phyloP scores from a whole-genome alignment of 176 grass and related monocot genomes.

The Thalia dealbata region DNA sequence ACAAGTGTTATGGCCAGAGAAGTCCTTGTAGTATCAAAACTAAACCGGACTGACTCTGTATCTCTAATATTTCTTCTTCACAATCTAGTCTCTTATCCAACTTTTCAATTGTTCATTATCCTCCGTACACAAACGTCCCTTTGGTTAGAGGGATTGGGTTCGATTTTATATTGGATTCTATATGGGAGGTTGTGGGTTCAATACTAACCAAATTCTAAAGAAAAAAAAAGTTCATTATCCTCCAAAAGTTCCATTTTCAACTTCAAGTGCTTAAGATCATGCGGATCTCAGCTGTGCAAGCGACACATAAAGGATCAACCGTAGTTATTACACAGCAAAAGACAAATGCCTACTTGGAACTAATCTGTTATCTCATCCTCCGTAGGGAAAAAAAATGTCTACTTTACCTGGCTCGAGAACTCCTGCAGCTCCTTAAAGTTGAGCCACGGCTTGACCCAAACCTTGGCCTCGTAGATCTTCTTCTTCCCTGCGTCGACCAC shows the following conservation, averaged over 20 bases:
- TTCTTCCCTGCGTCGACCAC: slow-evolving; percentile 58
- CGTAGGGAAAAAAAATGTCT: neutral
- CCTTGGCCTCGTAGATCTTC: slow-evolving; percentile 84
- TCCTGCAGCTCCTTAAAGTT: slow-evolving; percentile 89
- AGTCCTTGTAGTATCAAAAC: neutral
- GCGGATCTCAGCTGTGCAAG: neutral
- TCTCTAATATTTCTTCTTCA: neutral
- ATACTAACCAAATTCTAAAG: no score
- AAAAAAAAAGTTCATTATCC: no score
- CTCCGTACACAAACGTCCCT: no score
- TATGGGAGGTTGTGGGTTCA: no score
- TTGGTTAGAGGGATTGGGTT: no score
- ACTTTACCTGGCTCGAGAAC: slow-evolving; percentile 44
- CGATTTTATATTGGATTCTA: no score
- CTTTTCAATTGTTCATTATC: neutral
- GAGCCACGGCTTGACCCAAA: slow-evolving; percentile 91
- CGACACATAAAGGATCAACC: neutral
- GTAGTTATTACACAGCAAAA: neutral
- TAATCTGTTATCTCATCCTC: neutral
- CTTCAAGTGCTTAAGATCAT: no score
- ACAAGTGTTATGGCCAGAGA: neutral
- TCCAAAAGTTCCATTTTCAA: no score
- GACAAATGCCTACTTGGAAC: neutral
- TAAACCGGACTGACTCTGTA: neutral
- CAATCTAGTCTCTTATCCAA: neutral